Conservation (phyloP, 352 stramenopile genomes). For the Phytophthora chlamydospora region DNA sequence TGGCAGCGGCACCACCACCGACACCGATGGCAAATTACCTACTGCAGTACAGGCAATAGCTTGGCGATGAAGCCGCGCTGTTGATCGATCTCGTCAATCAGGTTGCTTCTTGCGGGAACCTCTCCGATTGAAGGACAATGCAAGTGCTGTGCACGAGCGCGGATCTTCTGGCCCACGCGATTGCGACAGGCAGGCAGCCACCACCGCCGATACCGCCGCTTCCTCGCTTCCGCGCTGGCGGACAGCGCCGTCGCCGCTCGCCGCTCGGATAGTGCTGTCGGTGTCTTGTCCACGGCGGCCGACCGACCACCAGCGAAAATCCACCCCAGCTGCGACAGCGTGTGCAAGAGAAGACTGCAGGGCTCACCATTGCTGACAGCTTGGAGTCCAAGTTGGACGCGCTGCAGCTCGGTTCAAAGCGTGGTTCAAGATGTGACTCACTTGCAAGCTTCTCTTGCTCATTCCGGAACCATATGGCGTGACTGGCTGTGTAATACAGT, state of each 20-base stretch:
- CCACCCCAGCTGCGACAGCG: constrained; percentile 1
- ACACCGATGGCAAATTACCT: too few relatives aligned
- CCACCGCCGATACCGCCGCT: too few relatives aligned
- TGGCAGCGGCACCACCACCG: too few relatives aligned
- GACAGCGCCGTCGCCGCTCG: constrained; percentile 19
- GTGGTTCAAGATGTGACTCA: constrained; percentile 14
- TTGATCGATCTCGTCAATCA: too few relatives aligned
- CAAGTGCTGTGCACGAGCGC: too few relatives aligned
- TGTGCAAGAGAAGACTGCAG: constrained; percentile 3
- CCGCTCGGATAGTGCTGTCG: constrained; percentile 24
- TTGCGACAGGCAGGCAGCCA: constrained; percentile 23
- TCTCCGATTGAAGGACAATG: too few relatives aligned
- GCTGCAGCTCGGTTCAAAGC: too few relatives aligned
- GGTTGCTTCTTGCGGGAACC: not conserved
- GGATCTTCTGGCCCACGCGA: not conserved
- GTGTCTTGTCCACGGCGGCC: constrained; percentile 13
- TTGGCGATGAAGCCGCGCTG: too few relatives aligned
- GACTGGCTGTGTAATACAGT: constrained; percentile 11
- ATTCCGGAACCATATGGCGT: not conserved
- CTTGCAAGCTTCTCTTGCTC: constrained; percentile 13
- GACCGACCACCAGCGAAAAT: constrained; percentile 10
- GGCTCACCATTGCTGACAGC: too few relatives aligned
- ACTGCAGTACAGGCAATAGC: too few relatives aligned
- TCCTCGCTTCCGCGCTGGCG: constrained; percentile 11
- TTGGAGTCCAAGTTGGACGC: too few relatives aligned